A percentile compares a stretch with the other conserved stretches of the same genome.
These are phyloP conservation scores for Barbarea vulgaris DNA, from an alignment of 345 rosid genomes.

Conservation along the genomic window DNA sequence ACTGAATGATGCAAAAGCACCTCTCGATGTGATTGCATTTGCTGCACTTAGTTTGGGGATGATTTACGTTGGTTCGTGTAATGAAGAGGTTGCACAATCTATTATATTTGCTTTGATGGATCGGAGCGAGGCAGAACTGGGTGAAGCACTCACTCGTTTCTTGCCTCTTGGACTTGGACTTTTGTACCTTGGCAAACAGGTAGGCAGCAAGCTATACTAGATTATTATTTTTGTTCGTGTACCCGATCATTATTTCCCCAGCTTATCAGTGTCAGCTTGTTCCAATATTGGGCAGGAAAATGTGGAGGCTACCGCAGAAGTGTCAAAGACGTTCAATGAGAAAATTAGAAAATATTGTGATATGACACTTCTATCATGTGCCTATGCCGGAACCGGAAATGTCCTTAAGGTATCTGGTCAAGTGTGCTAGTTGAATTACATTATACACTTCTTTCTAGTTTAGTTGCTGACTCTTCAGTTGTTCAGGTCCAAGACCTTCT, in stretches of 20 bases:
- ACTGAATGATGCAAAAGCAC: conserved; percentile 67
- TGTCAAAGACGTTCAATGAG: conserved; percentile 89
- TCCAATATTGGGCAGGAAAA: conserved; percentile 57
- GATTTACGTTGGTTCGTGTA: conserved; percentile 91
- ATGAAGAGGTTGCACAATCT: conserved; percentile 93
- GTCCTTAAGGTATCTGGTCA: conserved; percentile 77
- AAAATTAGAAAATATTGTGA: conserved; percentile 92
- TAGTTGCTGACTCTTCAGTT: conserved; percentile 30
- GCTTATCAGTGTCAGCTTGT: conserved; percentile 28
- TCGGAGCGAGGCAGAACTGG: conserved; percentile 78
- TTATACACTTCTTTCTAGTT: conserved; percentile 18
- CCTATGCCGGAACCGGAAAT: conserved; percentile 97
- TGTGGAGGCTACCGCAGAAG: conserved; percentile 95
- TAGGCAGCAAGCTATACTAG: conserved; percentile 29
- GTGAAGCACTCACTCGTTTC: conserved; percentile 79
- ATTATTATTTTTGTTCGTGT: conserved; percentile 25
- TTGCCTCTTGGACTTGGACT: conserved; percentile 96
- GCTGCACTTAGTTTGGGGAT: conserved; percentile 90
- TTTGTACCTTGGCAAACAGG: conserved; percentile 97
- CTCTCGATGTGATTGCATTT: conserved; percentile 88
- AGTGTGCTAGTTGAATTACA: conserved; percentile 20
- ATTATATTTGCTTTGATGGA: conserved; percentile 87
- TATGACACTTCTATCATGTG: conserved; percentile 92
- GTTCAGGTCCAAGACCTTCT: conserved; percentile 87
- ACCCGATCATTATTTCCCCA: conserved; percentile 6